phyloP scores from a whole-genome alignment of 1,284 basidiomycete genomes.

The Abortiporus biennis region DNA sequence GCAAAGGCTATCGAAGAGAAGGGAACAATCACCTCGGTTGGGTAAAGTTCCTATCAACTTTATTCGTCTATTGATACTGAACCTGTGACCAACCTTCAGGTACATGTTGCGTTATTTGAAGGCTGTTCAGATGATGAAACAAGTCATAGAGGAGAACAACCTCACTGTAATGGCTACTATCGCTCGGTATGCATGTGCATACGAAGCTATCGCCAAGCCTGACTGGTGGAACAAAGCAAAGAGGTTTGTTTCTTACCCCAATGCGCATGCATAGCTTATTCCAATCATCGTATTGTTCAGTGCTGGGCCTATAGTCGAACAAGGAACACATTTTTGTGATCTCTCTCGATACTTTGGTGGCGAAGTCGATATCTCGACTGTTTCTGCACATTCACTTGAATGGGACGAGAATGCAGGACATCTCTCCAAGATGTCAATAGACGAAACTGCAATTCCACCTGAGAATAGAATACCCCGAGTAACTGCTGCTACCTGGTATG shows the following conservation, averaged over 20 bases:
- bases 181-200: constrained; percentile 93
- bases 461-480: constrained; percentile 81
- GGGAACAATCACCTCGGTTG: constrained; percentile 84
- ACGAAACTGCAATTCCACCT: constrained; percentile 72
- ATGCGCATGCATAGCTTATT: constrained; percentile 6
- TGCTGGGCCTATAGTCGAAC: constrained; percentile 91
- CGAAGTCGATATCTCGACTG: constrained; percentile 85
- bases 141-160: constrained; percentile 91
- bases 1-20: constrained; percentile 63
- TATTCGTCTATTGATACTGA: too few relatives aligned
- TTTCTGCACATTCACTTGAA: constrained; percentile 84
- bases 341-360: constrained; percentile 97
- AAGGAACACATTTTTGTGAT: constrained; percentile 91
- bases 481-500: constrained; percentile 72
- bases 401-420: constrained; percentile 88
- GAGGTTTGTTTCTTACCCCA: constrained; percentile 41
- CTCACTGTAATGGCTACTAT: constrained; percentile 97
- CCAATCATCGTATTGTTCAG: too few relatives aligned
- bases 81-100: constrained; percentile 27
- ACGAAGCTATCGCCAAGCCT: constrained; percentile 83
- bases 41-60: constrained; percentile 44
- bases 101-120: constrained; percentile 93
- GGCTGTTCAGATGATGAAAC: constrained; percentile 97
- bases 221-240: constrained; percentile 99
- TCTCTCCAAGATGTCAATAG: constrained; percentile 76